phyloP scores from a whole-genome alignment of 176 grass and related monocot genomes.

The Alopecurus myosuroides region DNA sequence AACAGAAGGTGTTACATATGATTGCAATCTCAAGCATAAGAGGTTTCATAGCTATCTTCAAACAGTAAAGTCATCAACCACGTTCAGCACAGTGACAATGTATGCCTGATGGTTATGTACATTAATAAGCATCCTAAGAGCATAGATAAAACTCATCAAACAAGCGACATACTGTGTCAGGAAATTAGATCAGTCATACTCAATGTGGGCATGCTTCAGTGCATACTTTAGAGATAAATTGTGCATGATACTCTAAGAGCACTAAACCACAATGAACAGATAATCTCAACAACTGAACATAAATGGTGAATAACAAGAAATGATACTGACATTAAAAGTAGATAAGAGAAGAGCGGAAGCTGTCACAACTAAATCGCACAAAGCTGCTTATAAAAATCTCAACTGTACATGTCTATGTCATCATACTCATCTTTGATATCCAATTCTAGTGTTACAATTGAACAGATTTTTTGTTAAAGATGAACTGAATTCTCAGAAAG shows the following conservation, averaged over 20 bases:
- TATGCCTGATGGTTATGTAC: neutral
- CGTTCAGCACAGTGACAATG: neutral
- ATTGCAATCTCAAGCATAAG: neutral
- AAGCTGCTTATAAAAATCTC: too few relatives aligned
- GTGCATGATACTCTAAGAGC: neutral
- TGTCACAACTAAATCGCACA: too few relatives aligned
- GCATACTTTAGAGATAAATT: slow-evolving; percentile 5
- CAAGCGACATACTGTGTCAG: neutral
- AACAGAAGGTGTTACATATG: neutral
- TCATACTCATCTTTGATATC: too few relatives aligned
- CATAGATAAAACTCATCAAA: neutral
- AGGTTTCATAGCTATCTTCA: neutral
- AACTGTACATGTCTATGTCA: too few relatives aligned
- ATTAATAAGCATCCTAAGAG: neutral
- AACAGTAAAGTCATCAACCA: neutral
- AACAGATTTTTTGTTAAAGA: too few relatives aligned
- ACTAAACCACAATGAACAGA: too few relatives aligned
- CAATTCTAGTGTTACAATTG: too few relatives aligned
- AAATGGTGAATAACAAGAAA: too few relatives aligned
- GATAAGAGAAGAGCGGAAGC: too few relatives aligned
- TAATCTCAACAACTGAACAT: neutral
- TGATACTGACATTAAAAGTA: too few relatives aligned
- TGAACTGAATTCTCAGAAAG: too few relatives aligned
- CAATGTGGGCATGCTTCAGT: neutral
- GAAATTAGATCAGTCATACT: neutral